Evolutionary conservation across 352 stramenopile genomes (phyloP), one percentile per base, ranked within the genome.

Genomic region (Phytophthora syringae): DNA sequence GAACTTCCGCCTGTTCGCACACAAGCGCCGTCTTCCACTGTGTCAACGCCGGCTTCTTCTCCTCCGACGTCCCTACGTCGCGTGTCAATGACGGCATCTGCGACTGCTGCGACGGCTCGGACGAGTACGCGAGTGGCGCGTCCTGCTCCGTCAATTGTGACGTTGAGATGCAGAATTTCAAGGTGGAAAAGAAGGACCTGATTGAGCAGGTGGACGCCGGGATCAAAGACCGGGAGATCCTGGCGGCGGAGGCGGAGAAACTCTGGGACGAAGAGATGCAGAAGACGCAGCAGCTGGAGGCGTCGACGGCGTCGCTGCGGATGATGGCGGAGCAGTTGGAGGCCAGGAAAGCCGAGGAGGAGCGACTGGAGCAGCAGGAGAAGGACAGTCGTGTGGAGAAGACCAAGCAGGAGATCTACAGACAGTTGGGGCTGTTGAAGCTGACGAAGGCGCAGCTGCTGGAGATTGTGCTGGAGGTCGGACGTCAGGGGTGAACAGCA

Each of bases 91-190:
- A 99, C 75, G 94, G 93, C 15, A 82, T 99, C 39, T 99, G 97
- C 70, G 97, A 99, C 86, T 99, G 97, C 72, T 99, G 97, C 68
- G 96, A 99, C 77, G 97, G 95, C 15, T 91, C 84, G 34, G 97
- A 99, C 68, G 97, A 99, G 59, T 53, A 65, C 13, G 22, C 57
- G 1, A 72, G 67, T 5, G 72, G 55, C 53, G 79, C 44, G 52
- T 79, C 48, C 5, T 94, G 86, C 30, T 16, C 39, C 2, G 63
- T 84, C 13, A 53, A 64, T 12, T 94, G 86, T 22, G 43, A 40
- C 0, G 22, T 62, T 13, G 36, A 72, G 30, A 65, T 80, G 52
- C 37, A 68, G 36, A 49, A 94, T 27, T 89, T 90, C 45, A 58
- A 73, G 40, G 52, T 39, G 7, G 74, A 88, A 55, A 86, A 87